Base-by-base conservation (phyloP, 805 yeast species). In the Myxozyma lipomycoides region DNA sequence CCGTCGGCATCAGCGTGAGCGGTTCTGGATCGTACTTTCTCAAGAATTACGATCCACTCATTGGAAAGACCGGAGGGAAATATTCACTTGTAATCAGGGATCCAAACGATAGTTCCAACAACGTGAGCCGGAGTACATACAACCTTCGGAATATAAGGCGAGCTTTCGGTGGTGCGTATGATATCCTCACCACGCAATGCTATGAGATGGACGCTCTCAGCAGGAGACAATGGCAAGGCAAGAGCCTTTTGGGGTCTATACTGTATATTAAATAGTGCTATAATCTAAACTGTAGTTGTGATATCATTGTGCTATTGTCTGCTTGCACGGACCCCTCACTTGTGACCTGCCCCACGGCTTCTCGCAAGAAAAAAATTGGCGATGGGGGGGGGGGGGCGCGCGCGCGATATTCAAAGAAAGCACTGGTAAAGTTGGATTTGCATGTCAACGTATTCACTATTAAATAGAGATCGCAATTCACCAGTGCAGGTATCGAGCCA, bases 111-210 rank as follows among this genome's bases (percentile, higher is more conserved):
- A 72, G 81, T 1, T 57, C 71, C n/a, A 91, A 91, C 63, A 91
- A 91, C 65, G 83, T 91, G 43, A 49, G 56, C 23, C 74, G 95
- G 59, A 86, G 96, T 3, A 82, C 95, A 1, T 87, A 81, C 70
- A 89, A 89, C 65, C 71, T 87, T 38, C 69, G 87, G 35, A 86
- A 83, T 61, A 76, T 91, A 49, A 86, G 85, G 63, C 82, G 87
- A 60, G 87, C 96, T 0, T 89, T 91, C 70, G 82, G 83, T 17
- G 95, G 95, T 37, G 96, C 96, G 0, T 89, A 75, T 70, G 93
- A 86, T 62, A 64, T 88, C 47, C 70, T 89, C 32, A 78, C 82
- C 0, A 84, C 83, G 59, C 79, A 81, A 58, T 86, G 95, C 64
- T 87, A 83, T 66, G 86, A 81, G 40, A 70, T 88, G 68, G 78